Evolutionary conservation across 2,329 filamentous ascomycete genomes (phyloP).

Genomic region (Aspergillus alliaceus): DNA sequence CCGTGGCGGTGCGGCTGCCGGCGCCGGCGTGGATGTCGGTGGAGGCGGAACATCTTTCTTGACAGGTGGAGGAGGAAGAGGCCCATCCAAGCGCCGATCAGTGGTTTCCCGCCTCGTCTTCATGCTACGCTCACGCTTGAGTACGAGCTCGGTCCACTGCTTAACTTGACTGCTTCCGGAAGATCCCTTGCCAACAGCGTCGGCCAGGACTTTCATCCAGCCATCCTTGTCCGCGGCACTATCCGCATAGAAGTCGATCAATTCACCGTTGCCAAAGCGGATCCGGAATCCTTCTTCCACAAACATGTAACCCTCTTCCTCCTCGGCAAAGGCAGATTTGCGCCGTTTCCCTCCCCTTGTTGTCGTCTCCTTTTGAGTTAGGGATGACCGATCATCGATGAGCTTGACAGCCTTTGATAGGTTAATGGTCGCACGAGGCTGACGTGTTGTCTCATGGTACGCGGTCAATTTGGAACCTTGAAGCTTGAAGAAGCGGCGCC

Average conservation of each 20-base stretch:
- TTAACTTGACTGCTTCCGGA: slow-evolving; percentile 47
- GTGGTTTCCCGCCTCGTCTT: slow-evolving; percentile 31
- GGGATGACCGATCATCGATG: slow-evolving; percentile 83
- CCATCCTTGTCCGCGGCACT: slow-evolving; percentile 82
- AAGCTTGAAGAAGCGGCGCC: slow-evolving; percentile 94
- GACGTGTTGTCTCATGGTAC: slow-evolving; percentile 91
- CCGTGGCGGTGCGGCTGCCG: slow-evolving; percentile 24
- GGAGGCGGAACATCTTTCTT: slow-evolving; percentile 24
- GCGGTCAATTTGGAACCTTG: slow-evolving; percentile 88
- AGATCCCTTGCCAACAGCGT: slow-evolving; percentile 62
- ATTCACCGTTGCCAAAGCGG: slow-evolving; percentile 95
- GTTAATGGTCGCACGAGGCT: slow-evolving; percentile 96
- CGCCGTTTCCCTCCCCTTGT: slow-evolving; percentile 77
- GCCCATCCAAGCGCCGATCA: slow-evolving; percentile 23
- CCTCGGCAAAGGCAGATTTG: slow-evolving; percentile 93
- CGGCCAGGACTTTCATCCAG: slow-evolving; percentile 87
- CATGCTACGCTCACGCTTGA: slow-evolving; percentile 47
- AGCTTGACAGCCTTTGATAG: slow-evolving; percentile 87
- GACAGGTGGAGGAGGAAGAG: slow-evolving; percentile 24
- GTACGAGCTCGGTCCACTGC: slow-evolving; percentile 63
- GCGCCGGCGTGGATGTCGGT: slow-evolving; percentile 27
- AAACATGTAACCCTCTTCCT: slow-evolving; percentile 99
- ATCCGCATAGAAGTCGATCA: slow-evolving; percentile 98
- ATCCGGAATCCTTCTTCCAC: slow-evolving; percentile 99
- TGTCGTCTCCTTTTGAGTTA: slow-evolving; percentile 80